Evolutionary conservation across 140 eudicot species (phyloP).

Genomic region (Anethum foeniculum): DNA sequence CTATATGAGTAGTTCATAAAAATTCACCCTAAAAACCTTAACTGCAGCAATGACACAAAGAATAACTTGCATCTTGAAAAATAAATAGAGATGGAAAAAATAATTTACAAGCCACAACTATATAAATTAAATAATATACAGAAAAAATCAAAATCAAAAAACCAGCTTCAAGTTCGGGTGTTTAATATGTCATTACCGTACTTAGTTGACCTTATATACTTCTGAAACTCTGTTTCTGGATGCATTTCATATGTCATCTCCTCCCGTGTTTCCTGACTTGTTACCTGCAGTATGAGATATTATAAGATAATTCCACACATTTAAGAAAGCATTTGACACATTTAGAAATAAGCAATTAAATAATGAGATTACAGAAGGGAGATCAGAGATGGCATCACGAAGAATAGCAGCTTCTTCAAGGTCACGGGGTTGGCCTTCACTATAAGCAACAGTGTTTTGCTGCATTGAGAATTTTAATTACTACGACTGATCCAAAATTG

Average conservation of each 20-base stretch:
- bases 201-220: constrained; percentile 49
- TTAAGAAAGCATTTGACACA: constrained; percentile 1
- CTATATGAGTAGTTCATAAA: neutral
- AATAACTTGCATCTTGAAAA: neutral
- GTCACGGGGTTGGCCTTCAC: constrained; percentile 73
- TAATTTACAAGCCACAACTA: neutral
- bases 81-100: neutral
- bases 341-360: constrained; percentile 8
- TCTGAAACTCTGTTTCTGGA: constrained; percentile 79
- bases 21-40: neutral
- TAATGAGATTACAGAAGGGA: constrained; percentile 51
- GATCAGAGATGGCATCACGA: constrained; percentile 87
- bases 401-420: constrained; percentile 61
- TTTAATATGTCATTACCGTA: constrained; percentile 38
- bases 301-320: constrained; percentile 6
- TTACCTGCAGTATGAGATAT: constrained; percentile 37
- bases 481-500: neutral
- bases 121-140: neutral
- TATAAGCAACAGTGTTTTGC: constrained; percentile 74
- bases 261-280: constrained; percentile 59
- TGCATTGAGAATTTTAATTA: constrained; percentile 22
- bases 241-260: constrained; percentile 58
- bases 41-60: neutral
- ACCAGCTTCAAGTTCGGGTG: neutral
- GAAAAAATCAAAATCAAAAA: neutral